Percentiles rank a stretch among this genome's conserved stretches.
phyloP scores from a whole-genome alignment of 129 eudicot genomes.

The Saussurea involucrata region DNA sequence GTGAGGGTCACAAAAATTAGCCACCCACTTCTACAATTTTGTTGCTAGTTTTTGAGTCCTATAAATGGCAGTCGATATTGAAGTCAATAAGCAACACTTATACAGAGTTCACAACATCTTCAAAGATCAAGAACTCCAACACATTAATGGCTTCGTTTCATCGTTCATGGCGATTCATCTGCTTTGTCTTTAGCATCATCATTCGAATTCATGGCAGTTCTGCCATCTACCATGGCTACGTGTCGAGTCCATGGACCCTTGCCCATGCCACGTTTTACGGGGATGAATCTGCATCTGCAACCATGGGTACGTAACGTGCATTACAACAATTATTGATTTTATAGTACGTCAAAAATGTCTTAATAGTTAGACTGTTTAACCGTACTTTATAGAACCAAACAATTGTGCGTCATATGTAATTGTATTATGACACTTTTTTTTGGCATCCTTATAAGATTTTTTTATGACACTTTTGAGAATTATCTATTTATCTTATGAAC shows the following conservation, averaged over 20 bases:
- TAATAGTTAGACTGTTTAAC: background rate
- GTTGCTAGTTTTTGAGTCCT: slow-evolving; percentile 6
- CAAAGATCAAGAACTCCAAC: background rate
- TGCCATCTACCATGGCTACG: slow-evolving; percentile 31
- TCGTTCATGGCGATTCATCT: slow-evolving; percentile 16
- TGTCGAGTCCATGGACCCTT: slow-evolving; percentile 47
- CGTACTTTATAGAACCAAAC: background rate
- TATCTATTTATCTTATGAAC: background rate
- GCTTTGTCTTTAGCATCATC: slow-evolving; percentile 23
- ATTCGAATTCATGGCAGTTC: background rate
- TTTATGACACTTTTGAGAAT: background rate
- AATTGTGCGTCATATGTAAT: no score
- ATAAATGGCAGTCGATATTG: slow-evolving; percentile 20
- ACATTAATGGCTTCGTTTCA: slow-evolving; percentile 39
- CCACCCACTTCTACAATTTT: background rate
- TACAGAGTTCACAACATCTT: background rate
- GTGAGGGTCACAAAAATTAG: slow-evolving; percentile 45
- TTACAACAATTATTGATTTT: no score
- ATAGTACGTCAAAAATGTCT: background rate
- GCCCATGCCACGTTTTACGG: slow-evolving; percentile 86
- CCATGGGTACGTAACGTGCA: slow-evolving; percentile 51
- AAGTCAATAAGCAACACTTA: slow-evolving; percentile 16
- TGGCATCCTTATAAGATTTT: no score
- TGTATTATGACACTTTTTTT: no score
- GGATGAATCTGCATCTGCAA: slow-evolving; percentile 65